Evolutionary conservation across 257 asterid genomes (phyloP).

Genomic region (Jasminum sambac): DNA sequence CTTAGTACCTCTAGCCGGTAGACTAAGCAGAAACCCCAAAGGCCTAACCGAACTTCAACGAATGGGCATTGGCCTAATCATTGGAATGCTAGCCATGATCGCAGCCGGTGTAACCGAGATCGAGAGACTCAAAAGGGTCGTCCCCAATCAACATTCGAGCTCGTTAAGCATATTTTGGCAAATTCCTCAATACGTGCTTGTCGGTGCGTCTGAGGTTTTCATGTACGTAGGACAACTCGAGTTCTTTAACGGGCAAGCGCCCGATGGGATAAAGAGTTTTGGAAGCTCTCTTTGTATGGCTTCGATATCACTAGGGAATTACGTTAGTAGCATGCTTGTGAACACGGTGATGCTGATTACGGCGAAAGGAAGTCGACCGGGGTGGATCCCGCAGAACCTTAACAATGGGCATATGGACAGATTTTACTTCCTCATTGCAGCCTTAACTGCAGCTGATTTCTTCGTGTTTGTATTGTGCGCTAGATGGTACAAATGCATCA

Average conservation of each 20-base stretch:
- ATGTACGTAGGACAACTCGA: conserved; percentile 38
- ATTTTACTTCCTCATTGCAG: conserved; percentile 27
- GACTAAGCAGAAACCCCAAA: conserved; percentile 13
- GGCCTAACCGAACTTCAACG: conserved; percentile 34
- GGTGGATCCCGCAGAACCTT: conserved; percentile 34
- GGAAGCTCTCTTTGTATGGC: conserved; percentile 39
- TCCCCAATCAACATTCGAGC: conserved; percentile 19
- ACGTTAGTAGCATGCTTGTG: conserved; percentile 32
- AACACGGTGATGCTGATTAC: conserved; percentile 26
- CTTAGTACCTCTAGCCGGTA: conserved; percentile 22
- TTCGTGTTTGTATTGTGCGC: conserved; percentile 24
- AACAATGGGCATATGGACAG: conserved; percentile 30
- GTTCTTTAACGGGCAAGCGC: conserved; percentile 36
- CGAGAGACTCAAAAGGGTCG: conserved; percentile 14
- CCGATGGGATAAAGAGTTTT: conserved; percentile 37
- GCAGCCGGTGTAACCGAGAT: conserved; percentile 30
- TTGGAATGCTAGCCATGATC: conserved; percentile 34
- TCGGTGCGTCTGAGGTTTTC: conserved; percentile 37
- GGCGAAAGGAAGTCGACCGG: conserved; percentile 9
- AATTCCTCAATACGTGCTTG: conserved; percentile 31
- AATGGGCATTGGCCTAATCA: conserved; percentile 36
- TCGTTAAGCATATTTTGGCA: conserved; percentile 34
- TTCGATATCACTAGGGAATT: conserved; percentile 36
- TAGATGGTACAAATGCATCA: conserved; percentile 20
- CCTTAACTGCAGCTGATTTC: conserved; percentile 19